phyloP scores from a whole-genome alignment of 352 stramenopile species.

The Globisporangium orthogonon region DNA sequence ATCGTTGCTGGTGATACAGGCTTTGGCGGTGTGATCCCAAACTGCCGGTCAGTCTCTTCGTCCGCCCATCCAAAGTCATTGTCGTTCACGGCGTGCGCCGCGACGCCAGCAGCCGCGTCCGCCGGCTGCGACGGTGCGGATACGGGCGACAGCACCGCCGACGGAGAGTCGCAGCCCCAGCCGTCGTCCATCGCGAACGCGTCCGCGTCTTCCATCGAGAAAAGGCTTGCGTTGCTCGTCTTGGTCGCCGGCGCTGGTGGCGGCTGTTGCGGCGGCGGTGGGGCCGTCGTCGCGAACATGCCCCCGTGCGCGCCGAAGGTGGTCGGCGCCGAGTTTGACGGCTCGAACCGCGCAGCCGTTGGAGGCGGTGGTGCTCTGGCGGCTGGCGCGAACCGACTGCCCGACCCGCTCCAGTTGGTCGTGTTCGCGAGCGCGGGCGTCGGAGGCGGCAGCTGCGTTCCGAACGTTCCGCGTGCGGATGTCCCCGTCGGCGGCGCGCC shows the following conservation, averaged over 20 bases:
- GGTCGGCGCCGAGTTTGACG: neutral
- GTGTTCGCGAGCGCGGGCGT: constrained; percentile 3
- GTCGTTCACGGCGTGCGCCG: constrained; percentile 4
- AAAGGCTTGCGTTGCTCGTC: constrained; percentile 33
- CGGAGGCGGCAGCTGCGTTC: neutral
- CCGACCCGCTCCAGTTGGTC: constrained; percentile 14
- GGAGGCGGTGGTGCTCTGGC: constrained; percentile 1
- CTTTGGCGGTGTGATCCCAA: constrained; percentile 12
- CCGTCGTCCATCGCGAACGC: constrained; percentile 57
- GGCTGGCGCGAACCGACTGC: constrained; percentile 8
- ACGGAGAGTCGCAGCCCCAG: constrained; percentile 68
- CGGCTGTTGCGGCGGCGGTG: constrained; percentile 12
- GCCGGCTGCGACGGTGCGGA: constrained; percentile 36
- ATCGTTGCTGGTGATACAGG: neutral
- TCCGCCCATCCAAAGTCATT: constrained; percentile 47
- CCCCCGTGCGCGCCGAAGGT: constrained; percentile 4
- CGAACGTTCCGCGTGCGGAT: constrained; percentile 2
- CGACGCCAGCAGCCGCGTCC: constrained; percentile 16
- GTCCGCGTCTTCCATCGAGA: constrained; percentile 72
- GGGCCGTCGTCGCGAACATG: neutral
- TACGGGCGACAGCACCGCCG: constrained; percentile 57
- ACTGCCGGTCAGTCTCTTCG: constrained; percentile 22
- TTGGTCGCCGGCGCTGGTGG: neutral
- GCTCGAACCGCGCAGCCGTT: neutral
- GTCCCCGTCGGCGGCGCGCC: neutral